Conservation (phyloP, 768 basidiomycete genomes). For the Mycena olivaceomarginata region DNA sequence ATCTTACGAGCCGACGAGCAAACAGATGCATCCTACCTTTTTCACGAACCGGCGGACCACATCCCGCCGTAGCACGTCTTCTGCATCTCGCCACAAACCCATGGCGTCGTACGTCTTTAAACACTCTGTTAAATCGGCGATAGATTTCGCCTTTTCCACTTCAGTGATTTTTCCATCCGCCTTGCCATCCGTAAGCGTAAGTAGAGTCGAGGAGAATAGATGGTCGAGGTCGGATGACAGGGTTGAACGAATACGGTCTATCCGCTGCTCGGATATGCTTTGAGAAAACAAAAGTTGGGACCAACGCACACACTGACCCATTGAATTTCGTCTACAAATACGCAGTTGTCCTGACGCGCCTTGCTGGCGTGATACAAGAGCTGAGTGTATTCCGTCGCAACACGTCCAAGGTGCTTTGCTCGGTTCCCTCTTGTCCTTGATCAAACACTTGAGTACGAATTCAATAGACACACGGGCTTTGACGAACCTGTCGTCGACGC, state of each 20-base stretch:
- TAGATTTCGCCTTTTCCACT: constrained; percentile 76
- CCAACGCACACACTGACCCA: constrained; percentile 74
- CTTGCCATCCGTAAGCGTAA: constrained; percentile 68
- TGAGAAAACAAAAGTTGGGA: constrained; percentile 27
- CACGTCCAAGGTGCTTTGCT: constrained; percentile 88
- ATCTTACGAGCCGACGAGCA: neutral
- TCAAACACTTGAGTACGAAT: constrained; percentile 13
- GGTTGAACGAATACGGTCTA: constrained; percentile 89
- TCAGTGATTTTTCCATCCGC: constrained; percentile 72
- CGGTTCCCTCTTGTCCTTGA: constrained; percentile 73
- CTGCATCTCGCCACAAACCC: constrained; percentile 90
- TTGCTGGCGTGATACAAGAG: constrained; percentile 93
- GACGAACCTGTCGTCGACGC: constrained; percentile 64
- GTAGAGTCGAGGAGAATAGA: constrained; percentile 80
- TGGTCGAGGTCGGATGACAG: constrained; percentile 92
- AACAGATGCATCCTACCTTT: constrained; percentile 69
- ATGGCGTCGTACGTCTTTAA: constrained; percentile 87
- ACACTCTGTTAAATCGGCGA: constrained; percentile 85
- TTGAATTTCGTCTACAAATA: constrained; percentile 88
- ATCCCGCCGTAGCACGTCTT: constrained; percentile 86
- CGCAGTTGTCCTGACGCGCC: constrained; percentile 85
- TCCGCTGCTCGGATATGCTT: constrained; percentile 67
- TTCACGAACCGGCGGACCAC: constrained; percentile 86
- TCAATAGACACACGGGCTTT: neutral
- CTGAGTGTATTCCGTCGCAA: constrained; percentile 94